phyloP scores from a whole-genome alignment of 768 basidiomycete genomes.

The Multifurca ochricompacta region DNA sequence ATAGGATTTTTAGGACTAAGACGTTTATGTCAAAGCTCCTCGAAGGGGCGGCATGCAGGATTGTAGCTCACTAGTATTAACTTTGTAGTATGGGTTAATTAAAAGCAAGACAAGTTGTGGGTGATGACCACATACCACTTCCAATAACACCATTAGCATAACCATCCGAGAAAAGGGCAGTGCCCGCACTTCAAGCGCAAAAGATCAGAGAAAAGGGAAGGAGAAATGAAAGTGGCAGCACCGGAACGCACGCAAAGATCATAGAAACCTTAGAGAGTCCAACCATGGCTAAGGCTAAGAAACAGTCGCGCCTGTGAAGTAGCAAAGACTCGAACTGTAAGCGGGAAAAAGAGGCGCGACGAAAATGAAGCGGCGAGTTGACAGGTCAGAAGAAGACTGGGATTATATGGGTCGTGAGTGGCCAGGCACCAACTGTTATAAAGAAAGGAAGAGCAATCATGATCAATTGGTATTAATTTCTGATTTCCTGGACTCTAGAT shows the following conservation, averaged over 20 bases:
- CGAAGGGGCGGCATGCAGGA: background rate
- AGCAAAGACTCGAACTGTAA: background rate
- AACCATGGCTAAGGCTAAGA: conserved; percentile 1
- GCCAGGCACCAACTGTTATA: background rate
- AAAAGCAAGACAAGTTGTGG: background rate
- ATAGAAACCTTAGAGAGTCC: conserved; percentile 55
- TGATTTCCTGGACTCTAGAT: background rate
- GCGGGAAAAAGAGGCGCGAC: background rate
- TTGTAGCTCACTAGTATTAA: conserved; percentile 52
- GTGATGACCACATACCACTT: conserved; percentile 44
- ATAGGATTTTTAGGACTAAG: conserved; percentile 63
- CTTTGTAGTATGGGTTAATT: conserved; percentile 30
- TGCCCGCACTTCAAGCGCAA: conserved; percentile 55
- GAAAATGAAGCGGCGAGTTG: background rate
- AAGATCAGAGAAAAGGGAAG: conserved; percentile 2
- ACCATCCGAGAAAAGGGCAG: conserved; percentile 85
- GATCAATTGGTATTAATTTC: background rate
- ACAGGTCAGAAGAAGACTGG: background rate
- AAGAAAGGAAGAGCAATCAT: background rate
- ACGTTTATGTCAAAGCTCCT: conserved; percentile 1
- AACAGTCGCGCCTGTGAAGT: background rate
- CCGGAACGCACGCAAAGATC: conserved; percentile 66
- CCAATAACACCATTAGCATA: conserved; percentile 80
- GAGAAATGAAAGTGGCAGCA: background rate
- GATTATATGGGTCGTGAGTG: background rate